A percentile compares a stretch with the other conserved stretches of the same genome.
phyloP scores from a whole-genome alignment of 2,329 filamentous ascomycete species.

The Pseudogymnoascus sp. region DNA sequence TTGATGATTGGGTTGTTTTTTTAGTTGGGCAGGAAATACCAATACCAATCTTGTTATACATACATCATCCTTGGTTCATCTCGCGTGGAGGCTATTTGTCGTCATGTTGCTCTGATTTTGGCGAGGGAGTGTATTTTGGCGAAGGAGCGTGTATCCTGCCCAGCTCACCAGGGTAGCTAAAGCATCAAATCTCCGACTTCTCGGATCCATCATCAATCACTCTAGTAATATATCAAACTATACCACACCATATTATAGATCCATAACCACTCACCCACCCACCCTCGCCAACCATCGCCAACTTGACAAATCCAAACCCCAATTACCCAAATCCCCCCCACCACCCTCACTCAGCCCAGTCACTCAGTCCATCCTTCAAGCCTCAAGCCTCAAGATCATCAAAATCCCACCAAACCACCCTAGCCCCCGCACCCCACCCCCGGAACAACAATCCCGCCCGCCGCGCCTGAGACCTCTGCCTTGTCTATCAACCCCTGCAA shows the following conservation, averaged over 20 bases:
- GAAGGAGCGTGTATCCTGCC: not conserved
- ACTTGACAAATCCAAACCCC: not conserved
- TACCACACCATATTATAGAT: not conserved
- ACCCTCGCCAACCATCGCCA: not conserved
- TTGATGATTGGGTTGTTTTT: not conserved
- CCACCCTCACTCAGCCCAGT: not conserved
- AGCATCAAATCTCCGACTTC: not conserved
- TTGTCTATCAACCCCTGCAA: not conserved
- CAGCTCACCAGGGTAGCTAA: not conserved
- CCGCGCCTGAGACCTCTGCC: not conserved
- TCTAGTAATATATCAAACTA: not conserved
- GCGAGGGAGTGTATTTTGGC: not conserved
- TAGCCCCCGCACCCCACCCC: not conserved
- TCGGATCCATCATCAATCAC: not conserved
- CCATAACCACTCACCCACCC: not conserved
- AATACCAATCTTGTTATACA: not conserved
- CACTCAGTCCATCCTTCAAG: not conserved
- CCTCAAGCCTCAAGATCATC: not conserved
- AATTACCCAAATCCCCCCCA: not conserved
- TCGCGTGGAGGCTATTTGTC: not conserved
- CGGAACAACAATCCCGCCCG: not conserved
- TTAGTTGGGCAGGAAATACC: not conserved
- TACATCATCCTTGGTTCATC: not conserved
- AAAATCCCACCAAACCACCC: not conserved
- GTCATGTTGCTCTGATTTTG: not conserved